phyloP scores from a whole-genome alignment of 257 asterid species.

The Asclepias syriaca region DNA sequence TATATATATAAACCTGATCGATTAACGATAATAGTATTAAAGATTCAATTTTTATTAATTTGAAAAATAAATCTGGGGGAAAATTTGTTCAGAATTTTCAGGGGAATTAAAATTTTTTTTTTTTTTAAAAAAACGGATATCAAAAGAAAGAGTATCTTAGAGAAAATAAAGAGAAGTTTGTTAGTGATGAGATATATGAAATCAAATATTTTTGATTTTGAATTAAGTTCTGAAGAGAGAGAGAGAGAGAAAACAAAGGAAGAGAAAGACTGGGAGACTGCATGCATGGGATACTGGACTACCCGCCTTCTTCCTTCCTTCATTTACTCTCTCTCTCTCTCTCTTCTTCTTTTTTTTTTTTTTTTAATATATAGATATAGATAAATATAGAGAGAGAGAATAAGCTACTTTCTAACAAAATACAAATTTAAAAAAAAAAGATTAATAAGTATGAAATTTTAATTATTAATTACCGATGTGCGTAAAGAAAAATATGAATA shows the following conservation, averaged over 20 bases:
- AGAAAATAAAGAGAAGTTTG: conserved; percentile 13
- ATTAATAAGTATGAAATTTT: too few relatives aligned
- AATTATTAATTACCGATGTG: too few relatives aligned
- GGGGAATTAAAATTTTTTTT: too few relatives aligned
- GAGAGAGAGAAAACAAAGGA: neutral
- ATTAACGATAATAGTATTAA: neutral
- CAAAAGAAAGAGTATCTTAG: too few relatives aligned
- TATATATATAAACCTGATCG: too few relatives aligned
- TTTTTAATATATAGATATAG: too few relatives aligned
- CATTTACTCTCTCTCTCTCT: neutral
- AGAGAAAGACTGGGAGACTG: conserved; percentile 18
- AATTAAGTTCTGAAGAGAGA: neutral
- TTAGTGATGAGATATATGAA: conserved; percentile 3
- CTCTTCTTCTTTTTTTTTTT: too few relatives aligned
- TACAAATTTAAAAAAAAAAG: too few relatives aligned
- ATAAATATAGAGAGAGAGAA: too few relatives aligned
- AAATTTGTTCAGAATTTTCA: conserved; percentile 2
- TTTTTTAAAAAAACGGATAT: neutral
- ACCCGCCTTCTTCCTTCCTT: conserved; percentile 4
- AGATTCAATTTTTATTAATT: neutral
- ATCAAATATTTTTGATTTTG: neutral
- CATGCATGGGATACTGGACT: conserved; percentile 18
- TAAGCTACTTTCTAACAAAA: too few relatives aligned
- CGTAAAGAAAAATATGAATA: too few relatives aligned
- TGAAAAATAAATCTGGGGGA: neutral